Conservation (phyloP, 2,329 filamentous ascomycete genomes). For the Pseudogymnoascus sp. region DNA sequence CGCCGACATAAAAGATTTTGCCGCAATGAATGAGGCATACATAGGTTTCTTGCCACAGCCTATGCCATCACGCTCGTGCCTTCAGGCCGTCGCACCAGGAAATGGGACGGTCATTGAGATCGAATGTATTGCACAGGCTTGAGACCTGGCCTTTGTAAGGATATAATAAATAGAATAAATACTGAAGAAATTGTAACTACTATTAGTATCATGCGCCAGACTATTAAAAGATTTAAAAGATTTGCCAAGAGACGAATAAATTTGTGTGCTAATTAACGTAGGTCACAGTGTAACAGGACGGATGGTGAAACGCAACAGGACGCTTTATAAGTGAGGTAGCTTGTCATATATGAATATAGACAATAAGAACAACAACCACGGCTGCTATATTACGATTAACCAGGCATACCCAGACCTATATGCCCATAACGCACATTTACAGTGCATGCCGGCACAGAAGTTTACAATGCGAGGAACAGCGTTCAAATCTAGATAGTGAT, state of each 20-base stretch:
- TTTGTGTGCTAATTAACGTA: neutral
- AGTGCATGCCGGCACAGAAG: neutral
- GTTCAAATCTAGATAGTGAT: neutral
- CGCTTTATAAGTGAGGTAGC: neutral
- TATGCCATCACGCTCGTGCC: conserved; percentile 36
- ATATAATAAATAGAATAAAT: neutral
- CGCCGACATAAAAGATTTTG: conserved; percentile 26
- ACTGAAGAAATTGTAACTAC: neutral
- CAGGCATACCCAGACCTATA: neutral
- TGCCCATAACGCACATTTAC: neutral
- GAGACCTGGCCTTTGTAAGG: conserved; percentile 5
- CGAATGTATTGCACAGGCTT: conserved; percentile 37
- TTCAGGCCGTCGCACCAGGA: conserved; percentile 35
- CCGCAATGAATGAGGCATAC: conserved; percentile 31
- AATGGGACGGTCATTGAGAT: conserved; percentile 38
- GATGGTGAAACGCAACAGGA: neutral
- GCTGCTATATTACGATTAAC: neutral
- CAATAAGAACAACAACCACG: neutral
- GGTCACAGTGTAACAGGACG: neutral
- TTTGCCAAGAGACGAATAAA: neutral
- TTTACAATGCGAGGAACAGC: neutral
- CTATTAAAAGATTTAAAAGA: neutral
- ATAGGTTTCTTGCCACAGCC: conserved; percentile 39
- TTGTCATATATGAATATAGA: neutral
- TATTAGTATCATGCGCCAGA: too few relatives aligned